Conservation (phyloP, 805 yeast genomes). For the Sungouiella thailandica region DNA sequence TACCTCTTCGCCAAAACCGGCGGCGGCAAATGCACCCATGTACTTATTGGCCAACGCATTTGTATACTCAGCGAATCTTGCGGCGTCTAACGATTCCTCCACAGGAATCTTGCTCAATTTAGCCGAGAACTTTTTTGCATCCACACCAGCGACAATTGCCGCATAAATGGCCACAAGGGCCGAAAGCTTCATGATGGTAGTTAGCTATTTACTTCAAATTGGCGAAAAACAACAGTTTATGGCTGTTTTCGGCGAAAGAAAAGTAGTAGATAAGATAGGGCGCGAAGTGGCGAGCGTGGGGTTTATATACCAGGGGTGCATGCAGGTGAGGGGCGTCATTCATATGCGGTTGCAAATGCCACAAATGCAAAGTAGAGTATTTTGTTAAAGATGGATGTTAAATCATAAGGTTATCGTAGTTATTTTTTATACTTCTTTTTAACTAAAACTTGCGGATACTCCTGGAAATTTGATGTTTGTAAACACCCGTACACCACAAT, state of each 20-base stretch:
- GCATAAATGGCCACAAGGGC: slow-evolving; percentile 42
- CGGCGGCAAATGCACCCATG: slow-evolving; percentile 42
- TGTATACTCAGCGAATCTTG: slow-evolving; percentile 49
- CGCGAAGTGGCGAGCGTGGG: slow-evolving; percentile 5
- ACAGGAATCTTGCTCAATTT: slow-evolving; percentile 55
- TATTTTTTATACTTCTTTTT: too few species aligned
- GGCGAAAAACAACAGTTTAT: background rate
- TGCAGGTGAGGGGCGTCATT: too few species aligned
- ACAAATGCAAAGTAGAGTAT: too few species aligned
- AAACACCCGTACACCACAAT: too few species aligned
- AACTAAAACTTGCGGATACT: too few species aligned
- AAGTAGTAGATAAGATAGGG: slow-evolving; percentile 5
- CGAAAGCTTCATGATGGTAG: slow-evolving; percentile 26
- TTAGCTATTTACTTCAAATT: too few species aligned
- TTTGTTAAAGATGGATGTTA: too few species aligned
- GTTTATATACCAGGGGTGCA: slow-evolving; percentile 4
- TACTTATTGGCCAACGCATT: slow-evolving; percentile 60
- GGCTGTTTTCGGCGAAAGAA: slow-evolving; percentile 1
- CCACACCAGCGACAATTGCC: slow-evolving; percentile 33
- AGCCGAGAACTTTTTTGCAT: slow-evolving; percentile 51
- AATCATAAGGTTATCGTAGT: too few species aligned
- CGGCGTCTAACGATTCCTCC: slow-evolving; percentile 51
- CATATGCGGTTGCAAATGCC: too few species aligned
- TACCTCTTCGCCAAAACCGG: slow-evolving; percentile 11
- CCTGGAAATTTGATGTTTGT: too few species aligned